Evolutionary conservation across 768 basidiomycete genomes (phyloP), one percentile per base, ranked within the genome.

Genomic region (Boletus vermiculosoides): DNA sequence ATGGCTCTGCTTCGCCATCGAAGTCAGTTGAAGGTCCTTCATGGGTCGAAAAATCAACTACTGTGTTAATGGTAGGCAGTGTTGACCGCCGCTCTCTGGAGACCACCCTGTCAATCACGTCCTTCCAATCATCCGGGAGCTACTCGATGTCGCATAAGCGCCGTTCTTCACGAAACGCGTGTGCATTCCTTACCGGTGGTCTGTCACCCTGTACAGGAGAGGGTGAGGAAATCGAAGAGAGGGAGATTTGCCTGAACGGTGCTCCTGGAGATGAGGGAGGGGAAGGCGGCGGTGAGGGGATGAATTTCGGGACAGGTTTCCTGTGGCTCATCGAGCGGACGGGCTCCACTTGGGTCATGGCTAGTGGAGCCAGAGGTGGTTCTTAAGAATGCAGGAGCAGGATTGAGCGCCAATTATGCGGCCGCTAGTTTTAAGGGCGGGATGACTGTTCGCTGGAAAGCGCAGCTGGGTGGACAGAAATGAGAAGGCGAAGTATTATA

Each of bases 301-400:
- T 76, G 71, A 83, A 88, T 51, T 73, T 71, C 4, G 88, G 88
- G 40, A 82, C 86, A 33, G 88, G 88, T 68, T 90, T 90, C 52
- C 87, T 78, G 69, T 86, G 84, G 69, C 83, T 86, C 80, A 82
- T 82, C 45, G 68, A 71, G 58, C 71, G 66, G 49, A 52, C 54
- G 50, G 65, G 66, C 49, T 73, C 72, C 57, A 49, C 56, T 42
- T 62, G 66, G 42, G 68, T 63, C 72, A 73, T 72, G 57, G 47
- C 45, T 51, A 25, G 46, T 55, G 33, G 39, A 42, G 54, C 59
- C 51, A 41, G 44, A 13, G 15, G 22, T 36, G 45, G 51, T 57
- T 51, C 53, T 36, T 60, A 51, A 47, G 40, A 31, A 47, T 51
- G 52, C 40, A 30, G 58, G 54, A 41, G 52, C 44, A 48, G 41